Conservation (phyloP, 1,139 yeast genomes). For the Blastobotrys ciferrii region DNA sequence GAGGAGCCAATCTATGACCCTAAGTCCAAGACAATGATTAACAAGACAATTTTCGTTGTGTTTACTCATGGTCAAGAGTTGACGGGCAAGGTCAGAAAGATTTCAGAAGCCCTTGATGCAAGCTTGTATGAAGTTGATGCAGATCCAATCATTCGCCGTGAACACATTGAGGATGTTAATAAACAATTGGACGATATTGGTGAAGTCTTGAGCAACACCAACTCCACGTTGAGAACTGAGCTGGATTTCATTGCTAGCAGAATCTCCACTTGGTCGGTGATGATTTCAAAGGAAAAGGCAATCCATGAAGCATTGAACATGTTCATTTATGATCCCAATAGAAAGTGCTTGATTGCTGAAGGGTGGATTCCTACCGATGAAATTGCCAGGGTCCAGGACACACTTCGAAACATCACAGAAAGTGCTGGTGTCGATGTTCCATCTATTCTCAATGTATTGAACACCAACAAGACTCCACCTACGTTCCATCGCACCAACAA, state of each 20-base stretch:
- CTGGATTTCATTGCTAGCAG: conserved; percentile 75
- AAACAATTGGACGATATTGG: conserved; percentile 61
- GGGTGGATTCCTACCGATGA: conserved; percentile 86
- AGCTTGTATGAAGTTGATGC: conserved; percentile 66
- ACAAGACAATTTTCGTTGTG: conserved; percentile 75
- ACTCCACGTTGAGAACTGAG: conserved; percentile 70
- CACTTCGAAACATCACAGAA: conserved; percentile 59
- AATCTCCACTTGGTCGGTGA: conserved; percentile 67
- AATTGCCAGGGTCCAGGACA: conserved; percentile 46
- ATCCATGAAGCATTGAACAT: conserved; percentile 75
- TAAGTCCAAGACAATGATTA: conserved; percentile 47
- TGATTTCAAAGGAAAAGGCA: conserved; percentile 65
- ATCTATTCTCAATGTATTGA: conserved; percentile 74
- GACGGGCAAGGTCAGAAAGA: conserved; percentile 63
- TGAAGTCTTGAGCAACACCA: conserved; percentile 68
- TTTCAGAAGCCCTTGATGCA: conserved; percentile 85
- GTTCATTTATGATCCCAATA: conserved; percentile 79
- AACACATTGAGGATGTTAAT: conserved; percentile 57
- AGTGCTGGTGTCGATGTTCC: conserved; percentile 60
- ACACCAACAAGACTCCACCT: conserved; percentile 86
- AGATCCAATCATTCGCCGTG: conserved; percentile 52
- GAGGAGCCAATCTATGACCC: conserved; percentile 56
- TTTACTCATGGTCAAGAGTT: conserved; percentile 86
- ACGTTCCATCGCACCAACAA: conserved; percentile 90
- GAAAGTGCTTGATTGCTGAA: conserved; percentile 93